A percentile compares a stretch with the other conserved stretches of the same genome.
These are phyloP conservation scores for Exsudoporus frostii DNA, from an alignment of 768 basidiomycete genomes.

Conservation along the genomic window DNA sequence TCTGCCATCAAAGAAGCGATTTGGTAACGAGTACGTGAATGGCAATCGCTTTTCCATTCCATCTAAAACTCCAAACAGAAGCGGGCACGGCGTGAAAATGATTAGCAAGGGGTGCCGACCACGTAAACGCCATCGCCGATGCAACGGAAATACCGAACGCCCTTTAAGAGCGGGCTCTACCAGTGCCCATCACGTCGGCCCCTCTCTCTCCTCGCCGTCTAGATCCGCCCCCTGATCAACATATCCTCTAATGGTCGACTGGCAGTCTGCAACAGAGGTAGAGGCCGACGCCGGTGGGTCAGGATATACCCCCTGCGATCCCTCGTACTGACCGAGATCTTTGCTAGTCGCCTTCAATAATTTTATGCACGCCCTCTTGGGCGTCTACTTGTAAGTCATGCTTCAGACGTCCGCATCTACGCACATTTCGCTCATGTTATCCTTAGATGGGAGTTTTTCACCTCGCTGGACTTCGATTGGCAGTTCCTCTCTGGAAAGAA, in stretches of 20 bases:
- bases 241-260: constrained; percentile 47
- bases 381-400: constrained; percentile 54
- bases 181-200: not conserved
- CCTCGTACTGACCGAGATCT: constrained; percentile 6
- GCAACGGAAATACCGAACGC: not conserved
- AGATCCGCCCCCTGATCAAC: constrained; percentile 4
- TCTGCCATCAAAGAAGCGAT: constrained; percentile 15
- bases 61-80: not conserved
- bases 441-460: constrained; percentile 64
- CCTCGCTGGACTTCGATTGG: constrained; percentile 64
- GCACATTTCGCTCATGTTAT: not conserved
- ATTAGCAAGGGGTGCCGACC: constrained; percentile 7
- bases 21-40: constrained; percentile 4
- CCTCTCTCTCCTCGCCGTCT: not conserved
- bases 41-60: constrained; percentile 8
- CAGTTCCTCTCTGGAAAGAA: constrained; percentile 54
- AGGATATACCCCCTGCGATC: not conserved
- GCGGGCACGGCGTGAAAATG: not conserved
- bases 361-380: constrained; percentile 58
- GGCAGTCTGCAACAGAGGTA: constrained; percentile 50
- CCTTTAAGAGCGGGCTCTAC: constrained; percentile 6
- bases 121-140: constrained; percentile 21
- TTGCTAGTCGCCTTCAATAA: constrained; percentile 37
- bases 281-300: constrained; percentile 44
- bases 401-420: constrained; percentile 4